Evolutionary conservation across 257 asterid genomes (phyloP), one percentile per base, ranked within the genome.

Genomic region (Asclepias syriaca): DNA sequence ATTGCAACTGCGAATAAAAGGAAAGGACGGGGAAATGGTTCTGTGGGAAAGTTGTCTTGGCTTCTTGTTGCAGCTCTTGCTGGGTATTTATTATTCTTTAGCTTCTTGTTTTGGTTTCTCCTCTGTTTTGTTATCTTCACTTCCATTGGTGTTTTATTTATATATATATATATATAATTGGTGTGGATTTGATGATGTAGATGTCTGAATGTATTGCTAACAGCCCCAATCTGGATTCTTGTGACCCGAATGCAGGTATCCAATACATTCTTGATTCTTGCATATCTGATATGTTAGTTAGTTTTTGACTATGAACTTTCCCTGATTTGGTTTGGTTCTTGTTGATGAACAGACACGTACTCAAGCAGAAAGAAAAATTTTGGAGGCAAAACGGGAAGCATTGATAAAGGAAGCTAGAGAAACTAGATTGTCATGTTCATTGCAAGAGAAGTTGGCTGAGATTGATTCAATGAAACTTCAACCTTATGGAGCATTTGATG

Each of bases 211-310:
- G 97, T 93, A 58, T 80, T 93, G 80, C 70, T 87, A 65, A 93
- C 98, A 70, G 90, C 77, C 76, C 98, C 98, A 29, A 89, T 90
- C 84, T 93, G 98, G 97, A 92, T 86, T 40, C 90, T 93, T 55
- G 98, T 93, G 78, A 93, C 97, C 64, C 97, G 96, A 68, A 93
- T 93, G 98, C 98, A 93, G 97, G 97, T 89, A 79, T 40, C 53
- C 48, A 24, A 0, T 24, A 43, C 11, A 40, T 43, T 29, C 66
- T 43, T 34, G 3, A 29, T 51, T 61, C 59, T n/a, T 37, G n/a
- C 49, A 6, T 55, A 70, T 15, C 10, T 3, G 27, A 21, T 39
- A 37, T 14, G 24, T 6, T 21, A 4, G 14, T 43, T 40, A 5
- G 45, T 39, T 39, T 39, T 39, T 29, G 34, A 29, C 34, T 29